phyloP scores from a whole-genome alignment of 306 rosid species.

The Casuarina glauca region DNA sequence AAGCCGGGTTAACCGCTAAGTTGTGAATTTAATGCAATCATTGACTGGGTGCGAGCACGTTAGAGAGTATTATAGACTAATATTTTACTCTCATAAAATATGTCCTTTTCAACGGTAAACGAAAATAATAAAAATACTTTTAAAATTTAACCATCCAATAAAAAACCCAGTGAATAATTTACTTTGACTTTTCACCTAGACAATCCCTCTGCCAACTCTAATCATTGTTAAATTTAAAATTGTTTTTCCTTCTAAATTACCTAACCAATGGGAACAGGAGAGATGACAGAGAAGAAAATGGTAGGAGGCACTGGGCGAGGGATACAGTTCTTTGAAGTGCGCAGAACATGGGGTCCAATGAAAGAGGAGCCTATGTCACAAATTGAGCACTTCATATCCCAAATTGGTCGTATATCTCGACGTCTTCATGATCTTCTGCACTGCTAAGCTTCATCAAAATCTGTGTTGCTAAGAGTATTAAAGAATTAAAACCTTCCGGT shows the following conservation, averaged over 20 bases:
- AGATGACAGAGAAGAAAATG: background rate
- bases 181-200: constrained; percentile 34
- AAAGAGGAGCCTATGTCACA: background rate
- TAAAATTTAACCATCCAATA: constrained; percentile 16
- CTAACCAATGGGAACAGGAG: background rate
- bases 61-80: background rate
- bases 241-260: constrained; percentile 32
- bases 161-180: background rate
- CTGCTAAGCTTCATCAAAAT: background rate
- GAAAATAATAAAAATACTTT: background rate
- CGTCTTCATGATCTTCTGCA: background rate
- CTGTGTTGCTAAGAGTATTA: background rate
- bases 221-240: constrained; percentile 36
- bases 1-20: constrained; percentile 34
- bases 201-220: constrained; percentile 38
- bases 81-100: background rate
- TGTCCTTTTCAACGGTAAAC: background rate
- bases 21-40: constrained; percentile 40
- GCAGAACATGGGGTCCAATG: background rate
- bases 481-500: background rate
- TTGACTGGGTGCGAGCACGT: constrained; percentile 41
- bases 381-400: background rate
- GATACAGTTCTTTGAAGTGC: background rate
- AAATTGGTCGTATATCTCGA: background rate
- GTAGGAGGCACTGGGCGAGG: too few relatives aligned